Evolutionary conservation across 495 filamentous ascomycete species (phyloP).

Genomic region (Halenospora varia): DNA sequence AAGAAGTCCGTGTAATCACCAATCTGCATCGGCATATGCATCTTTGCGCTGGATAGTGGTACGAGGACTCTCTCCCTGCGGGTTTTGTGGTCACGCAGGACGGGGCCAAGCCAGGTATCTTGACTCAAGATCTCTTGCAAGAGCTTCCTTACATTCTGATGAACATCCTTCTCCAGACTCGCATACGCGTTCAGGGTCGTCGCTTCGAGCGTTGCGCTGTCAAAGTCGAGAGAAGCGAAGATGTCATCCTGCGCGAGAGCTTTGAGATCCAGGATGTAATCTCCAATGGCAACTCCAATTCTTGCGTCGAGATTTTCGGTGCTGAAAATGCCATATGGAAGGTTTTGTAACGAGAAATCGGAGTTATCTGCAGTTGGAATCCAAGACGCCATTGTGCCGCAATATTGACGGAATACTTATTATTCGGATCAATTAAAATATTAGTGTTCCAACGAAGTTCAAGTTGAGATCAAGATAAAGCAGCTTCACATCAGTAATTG

Average conservation of each 20-base stretch:
- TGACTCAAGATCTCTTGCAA: constrained; percentile 65
- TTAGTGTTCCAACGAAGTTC: too few relatives aligned
- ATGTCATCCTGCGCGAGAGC: constrained; percentile 53
- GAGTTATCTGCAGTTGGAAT: constrained; percentile 58
- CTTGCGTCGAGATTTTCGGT: constrained; percentile 41
- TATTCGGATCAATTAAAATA: too few relatives aligned
- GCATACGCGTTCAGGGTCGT: constrained; percentile 81
- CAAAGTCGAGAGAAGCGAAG: constrained; percentile 55
- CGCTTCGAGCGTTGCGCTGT: constrained; percentile 53
- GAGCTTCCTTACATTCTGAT: constrained; percentile 66
- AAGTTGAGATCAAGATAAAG: too few relatives aligned
- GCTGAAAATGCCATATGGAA: constrained; percentile 90
- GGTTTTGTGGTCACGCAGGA: constrained; percentile 52
- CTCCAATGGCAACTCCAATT: constrained; percentile 73
- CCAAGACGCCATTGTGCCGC: too few relatives aligned
- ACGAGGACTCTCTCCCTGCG: constrained; percentile 49
- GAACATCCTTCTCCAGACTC: constrained; percentile 66
- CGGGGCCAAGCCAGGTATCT: constrained; percentile 47
- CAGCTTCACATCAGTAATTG: too few relatives aligned
- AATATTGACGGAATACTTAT: too few relatives aligned
- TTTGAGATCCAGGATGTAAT: constrained; percentile 71
- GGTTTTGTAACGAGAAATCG: constrained; percentile 82
- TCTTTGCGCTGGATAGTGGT: constrained; percentile 54
- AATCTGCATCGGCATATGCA: constrained; percentile 80
- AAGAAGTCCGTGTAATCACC: constrained; percentile 99